phyloP scores from a whole-genome alignment of 2,329 filamentous ascomycete species.

The Beauveria rudraprayagi region DNA sequence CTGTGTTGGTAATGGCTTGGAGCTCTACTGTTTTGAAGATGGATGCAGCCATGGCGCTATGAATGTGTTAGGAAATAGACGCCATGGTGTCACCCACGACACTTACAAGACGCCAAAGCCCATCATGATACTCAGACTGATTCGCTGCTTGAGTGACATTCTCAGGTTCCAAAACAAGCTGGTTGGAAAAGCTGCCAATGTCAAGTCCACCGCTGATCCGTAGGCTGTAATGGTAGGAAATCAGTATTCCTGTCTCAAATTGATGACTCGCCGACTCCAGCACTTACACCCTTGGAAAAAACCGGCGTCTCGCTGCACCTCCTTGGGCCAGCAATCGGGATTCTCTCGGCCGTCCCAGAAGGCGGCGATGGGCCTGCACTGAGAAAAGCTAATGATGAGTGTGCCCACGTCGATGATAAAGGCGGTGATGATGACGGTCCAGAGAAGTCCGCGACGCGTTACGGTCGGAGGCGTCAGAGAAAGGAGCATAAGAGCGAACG shows the following conservation, averaged over 20 bases:
- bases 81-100: neutral
- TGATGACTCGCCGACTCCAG: neutral
- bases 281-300: neutral
- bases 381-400: neutral
- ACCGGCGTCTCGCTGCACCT: neutral
- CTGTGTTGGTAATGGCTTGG: neutral
- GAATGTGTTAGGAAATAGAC: neutral
- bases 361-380: neutral
- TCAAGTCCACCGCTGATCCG: neutral
- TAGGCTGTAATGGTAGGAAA: neutral
- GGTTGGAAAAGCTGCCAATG: neutral
- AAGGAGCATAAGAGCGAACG: neutral
- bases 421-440: neutral
- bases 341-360: neutral
- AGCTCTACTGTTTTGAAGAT: conserved; percentile 1
- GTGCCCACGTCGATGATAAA: neutral
- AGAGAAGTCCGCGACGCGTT: neutral
- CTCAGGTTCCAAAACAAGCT: neutral
- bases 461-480: neutral
- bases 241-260: neutral
- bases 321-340: neutral
- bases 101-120: neutral
- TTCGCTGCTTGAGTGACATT: neutral
- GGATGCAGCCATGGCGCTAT: neutral
- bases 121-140: neutral